Evolutionary conservation across 768 basidiomycete species (phyloP).

Genomic region (Leccinellum rugosiceps): DNA sequence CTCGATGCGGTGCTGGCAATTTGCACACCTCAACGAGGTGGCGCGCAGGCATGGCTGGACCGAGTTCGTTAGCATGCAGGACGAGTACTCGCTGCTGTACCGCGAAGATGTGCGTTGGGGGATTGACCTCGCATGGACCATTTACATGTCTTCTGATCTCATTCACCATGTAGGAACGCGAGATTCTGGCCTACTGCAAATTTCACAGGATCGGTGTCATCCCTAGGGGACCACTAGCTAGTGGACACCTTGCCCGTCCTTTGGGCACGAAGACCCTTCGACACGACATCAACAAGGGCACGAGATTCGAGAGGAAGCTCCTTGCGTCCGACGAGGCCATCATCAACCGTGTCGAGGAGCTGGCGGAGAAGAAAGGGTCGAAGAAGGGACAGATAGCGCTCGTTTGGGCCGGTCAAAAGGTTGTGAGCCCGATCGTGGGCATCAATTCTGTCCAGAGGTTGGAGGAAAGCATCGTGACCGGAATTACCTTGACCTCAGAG

Average conservation of each 20-base stretch:
- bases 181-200: slow-evolving; percentile 44
- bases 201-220: slow-evolving; percentile 50
- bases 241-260: slow-evolving; percentile 39
- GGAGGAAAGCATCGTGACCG: slow-evolving; percentile 27
- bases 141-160: too few species aligned
- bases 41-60: slow-evolving; percentile 47
- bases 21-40: slow-evolving; percentile 42
- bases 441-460: slow-evolving; percentile 32
- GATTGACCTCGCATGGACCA: too few species aligned
- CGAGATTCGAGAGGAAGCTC: slow-evolving; percentile 19
- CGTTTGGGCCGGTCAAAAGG: slow-evolving; percentile 40
- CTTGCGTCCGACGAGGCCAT: slow-evolving; percentile 32
- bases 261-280: slow-evolving; percentile 27
- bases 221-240: slow-evolving; percentile 45
- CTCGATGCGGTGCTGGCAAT: slow-evolving; percentile 47
- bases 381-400: slow-evolving; percentile 47
- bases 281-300: slow-evolving; percentile 14
- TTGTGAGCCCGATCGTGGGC: slow-evolving; percentile 45
- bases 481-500: slow-evolving; percentile 24
- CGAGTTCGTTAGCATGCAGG: slow-evolving; percentile 41
- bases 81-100: slow-evolving; percentile 39
- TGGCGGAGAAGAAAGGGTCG: slow-evolving; percentile 38
- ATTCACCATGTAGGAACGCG: slow-evolving; percentile 35
- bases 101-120: slow-evolving; percentile 42
- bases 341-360: slow-evolving; percentile 38